phyloP scores from a whole-genome alignment of 306 rosid species.

The Prosopis cineraria region DNA sequence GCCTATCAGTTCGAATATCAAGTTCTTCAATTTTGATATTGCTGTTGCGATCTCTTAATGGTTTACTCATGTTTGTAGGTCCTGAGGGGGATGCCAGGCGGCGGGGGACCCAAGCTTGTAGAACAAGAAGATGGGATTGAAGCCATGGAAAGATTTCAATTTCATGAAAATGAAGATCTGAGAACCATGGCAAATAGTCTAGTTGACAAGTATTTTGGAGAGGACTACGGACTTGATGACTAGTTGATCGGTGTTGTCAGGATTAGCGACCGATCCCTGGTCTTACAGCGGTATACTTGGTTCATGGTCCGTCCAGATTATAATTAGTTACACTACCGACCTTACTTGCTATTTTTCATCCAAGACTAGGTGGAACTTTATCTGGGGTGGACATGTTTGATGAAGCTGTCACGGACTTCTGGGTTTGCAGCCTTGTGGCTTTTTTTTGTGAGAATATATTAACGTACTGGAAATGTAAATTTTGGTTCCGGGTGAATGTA shows the following conservation, averaged over 20 bases:
- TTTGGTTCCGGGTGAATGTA: neutral
- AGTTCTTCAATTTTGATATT: conserved; percentile 22
- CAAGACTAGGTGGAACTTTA: conserved; percentile 17
- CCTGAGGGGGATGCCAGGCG: conserved; percentile 87
- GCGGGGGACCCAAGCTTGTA: conserved; percentile 85
- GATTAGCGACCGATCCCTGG: neutral
- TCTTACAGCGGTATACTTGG: conserved; percentile 5
- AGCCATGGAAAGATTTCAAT: conserved; percentile 97
- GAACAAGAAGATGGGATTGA: conserved; percentile 93
- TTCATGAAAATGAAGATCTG: conserved; percentile 91
- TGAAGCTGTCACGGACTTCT: conserved; percentile 11
- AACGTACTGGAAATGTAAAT: conserved; percentile 32
- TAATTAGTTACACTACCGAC: neutral
- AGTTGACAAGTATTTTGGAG: conserved; percentile 91
- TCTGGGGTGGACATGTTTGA: conserved; percentile 24
- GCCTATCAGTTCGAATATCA: neutral
- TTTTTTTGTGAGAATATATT: neutral
- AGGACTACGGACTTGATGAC: conserved; percentile 83
- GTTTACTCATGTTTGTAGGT: conserved; percentile 55
- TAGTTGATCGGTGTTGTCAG: conserved; percentile 22
- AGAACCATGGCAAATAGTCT: conserved; percentile 87
- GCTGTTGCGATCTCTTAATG: conserved; percentile 6
- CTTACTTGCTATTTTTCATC: conserved; percentile 31
- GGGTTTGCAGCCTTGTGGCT: neutral
- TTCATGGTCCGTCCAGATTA: conserved; percentile 19